Conservation (phyloP, 1,284 basidiomycete genomes). For the Heimioporus punctisporus region DNA sequence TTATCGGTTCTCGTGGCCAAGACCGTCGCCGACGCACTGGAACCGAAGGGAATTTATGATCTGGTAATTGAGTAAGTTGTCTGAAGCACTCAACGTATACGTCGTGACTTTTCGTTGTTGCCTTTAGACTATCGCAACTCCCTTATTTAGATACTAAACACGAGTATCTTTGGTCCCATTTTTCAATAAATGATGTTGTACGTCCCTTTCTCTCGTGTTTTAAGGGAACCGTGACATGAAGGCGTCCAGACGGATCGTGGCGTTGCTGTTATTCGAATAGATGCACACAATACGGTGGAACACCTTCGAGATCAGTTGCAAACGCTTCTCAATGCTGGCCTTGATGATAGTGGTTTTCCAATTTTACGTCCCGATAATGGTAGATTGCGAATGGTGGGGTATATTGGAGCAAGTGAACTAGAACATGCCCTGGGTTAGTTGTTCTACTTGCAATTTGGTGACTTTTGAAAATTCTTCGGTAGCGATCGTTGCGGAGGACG, state of each 20-base stretch:
- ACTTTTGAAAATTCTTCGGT: slow-evolving; percentile 4
- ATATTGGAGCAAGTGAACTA: slow-evolving; percentile 91
- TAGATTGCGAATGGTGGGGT: slow-evolving; percentile 81
- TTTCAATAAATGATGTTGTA: slow-evolving; percentile 78
- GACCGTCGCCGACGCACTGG: slow-evolving; percentile 90
- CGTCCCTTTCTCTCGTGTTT: slow-evolving; percentile 30
- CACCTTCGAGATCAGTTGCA: slow-evolving; percentile 71
- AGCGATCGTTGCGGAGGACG: slow-evolving; percentile 81
- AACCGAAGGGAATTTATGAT: slow-evolving; percentile 96
- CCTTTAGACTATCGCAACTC: slow-evolving; percentile 65
- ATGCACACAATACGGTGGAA: slow-evolving; percentile 72
- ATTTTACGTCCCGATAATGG: slow-evolving; percentile 60
- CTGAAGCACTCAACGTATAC: neutral
- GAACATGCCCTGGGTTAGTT: slow-evolving; percentile 89
- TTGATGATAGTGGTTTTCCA: slow-evolving; percentile 90
- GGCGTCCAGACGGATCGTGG: slow-evolving; percentile 57
- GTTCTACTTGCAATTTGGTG: neutral
- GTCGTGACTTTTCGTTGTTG: too few relatives aligned
- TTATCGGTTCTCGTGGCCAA: slow-evolving; percentile 90
- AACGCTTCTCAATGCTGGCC: slow-evolving; percentile 56
- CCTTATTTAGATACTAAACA: slow-evolving; percentile 93
- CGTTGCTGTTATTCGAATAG: slow-evolving; percentile 68
- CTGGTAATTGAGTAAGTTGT: slow-evolving; percentile 83
- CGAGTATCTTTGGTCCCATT: slow-evolving; percentile 84
- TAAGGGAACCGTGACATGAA: neutral